Base-by-base conservation (phyloP, 1,284 basidiomycete genomes). In the Microbotryomycetes sp. region DNA sequence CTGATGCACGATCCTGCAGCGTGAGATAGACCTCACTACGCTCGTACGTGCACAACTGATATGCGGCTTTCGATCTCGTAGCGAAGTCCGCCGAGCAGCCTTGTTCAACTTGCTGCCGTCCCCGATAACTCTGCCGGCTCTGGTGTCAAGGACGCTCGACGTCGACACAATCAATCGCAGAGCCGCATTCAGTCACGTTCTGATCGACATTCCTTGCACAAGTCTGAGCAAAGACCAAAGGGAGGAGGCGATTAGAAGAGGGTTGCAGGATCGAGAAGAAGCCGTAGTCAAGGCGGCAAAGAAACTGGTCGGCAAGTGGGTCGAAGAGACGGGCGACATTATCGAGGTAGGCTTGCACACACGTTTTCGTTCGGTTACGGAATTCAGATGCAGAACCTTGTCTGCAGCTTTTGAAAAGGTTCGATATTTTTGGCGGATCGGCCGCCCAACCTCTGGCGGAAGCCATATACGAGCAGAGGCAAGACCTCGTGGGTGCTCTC, bases 51-150 rank as follows among this genome's bases (percentile, higher is more conserved):
- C 16, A 48, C n/a, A 1, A 28, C 51, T 62, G 28, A 48, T 45
- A 45, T 13, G 23, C 2, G 45, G 5, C 45, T 9, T 47, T 23
- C 21, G 28, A 23, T 41, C 24, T 29, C 0, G 49, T 72, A 93
- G 90, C 2, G 93, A 97, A 70, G 93, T 96, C 7, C 89, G 94
- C 15, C 84, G 91, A 24, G 88, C 90, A 0, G 86, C 88, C 0
- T 80, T 98, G 0, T 80, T 91, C 65, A 88, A 91, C 69, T 79
- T 93, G 1, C 86, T 88, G 1, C 77, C 87, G 18, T 81, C 81
- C 1, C 78, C 79, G 1, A 73, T 76, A 0, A 86, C 86, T 0
- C 77, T 96, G 0, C 80, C 85, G 1, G 74, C 81, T 7, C 80
- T 97, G 52, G 82, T 98, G 45, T 81, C 83, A 4, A 84, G 93